Conservation (phyloP, 306 rosid species). For the Quercus ilex region DNA sequence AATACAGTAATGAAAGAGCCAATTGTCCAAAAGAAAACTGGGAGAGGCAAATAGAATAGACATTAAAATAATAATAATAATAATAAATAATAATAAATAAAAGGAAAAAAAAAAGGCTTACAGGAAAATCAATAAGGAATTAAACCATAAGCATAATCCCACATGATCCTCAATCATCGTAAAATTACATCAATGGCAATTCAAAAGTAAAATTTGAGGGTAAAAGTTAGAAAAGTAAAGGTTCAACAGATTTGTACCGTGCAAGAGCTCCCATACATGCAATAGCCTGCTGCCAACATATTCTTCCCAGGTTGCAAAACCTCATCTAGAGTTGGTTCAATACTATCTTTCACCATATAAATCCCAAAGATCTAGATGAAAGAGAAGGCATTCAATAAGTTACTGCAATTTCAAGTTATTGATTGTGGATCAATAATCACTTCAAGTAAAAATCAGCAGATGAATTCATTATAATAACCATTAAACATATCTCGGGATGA, state of each 20-base stretch:
- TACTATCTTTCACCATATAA: constrained; percentile 53
- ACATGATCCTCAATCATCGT: too few species aligned
- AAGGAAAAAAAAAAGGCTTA: too few species aligned
- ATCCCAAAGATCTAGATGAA: constrained; percentile 81
- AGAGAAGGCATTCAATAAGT: constrained; percentile 31
- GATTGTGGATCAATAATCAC: constrained; percentile 17
- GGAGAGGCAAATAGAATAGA: too few species aligned
- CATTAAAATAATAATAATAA: too few species aligned
- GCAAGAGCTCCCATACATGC: constrained; percentile 99
- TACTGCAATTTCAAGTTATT: constrained; percentile 23
- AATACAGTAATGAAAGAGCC: not conserved
- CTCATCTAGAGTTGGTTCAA: constrained; percentile 64
- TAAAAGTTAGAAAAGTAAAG: constrained; percentile 4
- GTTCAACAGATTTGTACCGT: constrained; percentile 45
- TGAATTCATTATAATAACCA: not conserved
- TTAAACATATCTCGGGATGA: not conserved
- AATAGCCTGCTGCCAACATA: constrained; percentile 97
- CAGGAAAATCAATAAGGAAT: too few species aligned
- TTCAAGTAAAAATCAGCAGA: constrained; percentile 12
- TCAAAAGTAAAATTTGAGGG: not conserved
- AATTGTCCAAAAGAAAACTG: not conserved
- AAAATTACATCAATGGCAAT: too few species aligned
- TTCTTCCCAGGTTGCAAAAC: constrained; percentile 90
- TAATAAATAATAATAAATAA: too few species aligned
- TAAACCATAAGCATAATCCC: too few species aligned